phyloP scores from a whole-genome alignment of 768 basidiomycete species.

The Crepidotus variabilis region DNA sequence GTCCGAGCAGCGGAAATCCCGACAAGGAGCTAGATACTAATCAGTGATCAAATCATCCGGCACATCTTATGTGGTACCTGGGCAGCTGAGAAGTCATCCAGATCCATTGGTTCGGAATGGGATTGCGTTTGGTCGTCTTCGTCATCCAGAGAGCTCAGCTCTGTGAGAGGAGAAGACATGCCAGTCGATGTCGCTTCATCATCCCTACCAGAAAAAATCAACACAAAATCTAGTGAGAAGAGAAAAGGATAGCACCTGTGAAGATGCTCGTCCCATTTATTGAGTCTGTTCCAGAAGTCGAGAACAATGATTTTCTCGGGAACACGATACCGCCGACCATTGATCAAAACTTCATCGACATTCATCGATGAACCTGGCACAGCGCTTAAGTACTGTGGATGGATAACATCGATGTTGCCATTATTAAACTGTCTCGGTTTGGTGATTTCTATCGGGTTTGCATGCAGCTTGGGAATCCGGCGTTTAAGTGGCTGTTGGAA shows the following conservation, averaged over 20 bases:
- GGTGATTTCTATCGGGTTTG: slow-evolving; percentile 69
- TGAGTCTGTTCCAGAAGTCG: slow-evolving; percentile 92
- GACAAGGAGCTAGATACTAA: slow-evolving; percentile 23
- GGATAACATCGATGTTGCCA: slow-evolving; percentile 86
- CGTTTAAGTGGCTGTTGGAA: slow-evolving; percentile 69
- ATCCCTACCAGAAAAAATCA: slow-evolving; percentile 24
- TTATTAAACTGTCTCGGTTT: slow-evolving; percentile 78
- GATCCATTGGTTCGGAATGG: slow-evolving; percentile 23
- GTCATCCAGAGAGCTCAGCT: slow-evolving; percentile 70
- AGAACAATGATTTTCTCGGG: slow-evolving; percentile 89
- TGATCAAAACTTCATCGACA: slow-evolving; percentile 83
- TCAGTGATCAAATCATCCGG: background rate
- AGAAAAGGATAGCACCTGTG: slow-evolving; percentile 34
- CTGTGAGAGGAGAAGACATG: slow-evolving; percentile 70
- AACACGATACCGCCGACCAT: slow-evolving; percentile 86
- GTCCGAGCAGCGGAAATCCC: slow-evolving; percentile 14
- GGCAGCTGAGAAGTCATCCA: slow-evolving; percentile 55
- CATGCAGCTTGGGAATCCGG: slow-evolving; percentile 71
- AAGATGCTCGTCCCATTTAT: slow-evolving; percentile 34
- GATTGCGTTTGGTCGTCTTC: slow-evolving; percentile 36
- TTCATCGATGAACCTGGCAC: slow-evolving; percentile 37
- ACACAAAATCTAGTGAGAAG: background rate
- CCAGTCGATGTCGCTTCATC: slow-evolving; percentile 37
- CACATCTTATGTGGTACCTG: slow-evolving; percentile 36
- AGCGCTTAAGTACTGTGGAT: slow-evolving; percentile 50